These are phyloP conservation scores for Cryptococcus jaspeensis DNA, from an alignment of 1,284 basidiomycete genomes.

Conservation along the genomic window DNA sequence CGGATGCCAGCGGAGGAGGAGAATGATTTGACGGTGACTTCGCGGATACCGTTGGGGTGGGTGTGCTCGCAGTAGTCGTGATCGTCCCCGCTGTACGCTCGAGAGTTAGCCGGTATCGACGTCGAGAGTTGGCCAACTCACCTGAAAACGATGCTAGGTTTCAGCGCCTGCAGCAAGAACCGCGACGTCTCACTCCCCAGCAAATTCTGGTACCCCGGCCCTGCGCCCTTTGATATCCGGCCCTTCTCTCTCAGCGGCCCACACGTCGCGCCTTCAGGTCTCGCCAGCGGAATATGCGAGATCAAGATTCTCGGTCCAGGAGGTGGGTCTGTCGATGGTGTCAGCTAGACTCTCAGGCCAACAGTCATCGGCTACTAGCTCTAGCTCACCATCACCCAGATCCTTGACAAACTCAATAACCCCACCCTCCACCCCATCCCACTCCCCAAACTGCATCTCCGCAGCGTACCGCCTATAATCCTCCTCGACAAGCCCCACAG, in stretches of 20 bases:
- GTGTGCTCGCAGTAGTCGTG: slow-evolving; percentile 80
- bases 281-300: slow-evolving; percentile 76
- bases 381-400: slow-evolving; percentile 56
- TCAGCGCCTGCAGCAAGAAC: slow-evolving; percentile 66
- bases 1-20: slow-evolving; percentile 75
- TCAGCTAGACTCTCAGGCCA: not conserved
- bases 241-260: slow-evolving; percentile 72
- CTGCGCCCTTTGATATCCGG: slow-evolving; percentile 68
- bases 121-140: slow-evolving; percentile 41
- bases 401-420: slow-evolving; percentile 69
- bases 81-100: slow-evolving; percentile 68
- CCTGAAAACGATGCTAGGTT: slow-evolving; percentile 71
- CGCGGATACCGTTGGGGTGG: slow-evolving; percentile 59
- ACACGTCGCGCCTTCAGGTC: slow-evolving; percentile 67
- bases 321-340: slow-evolving; percentile 26
- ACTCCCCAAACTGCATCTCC: slow-evolving; percentile 57
- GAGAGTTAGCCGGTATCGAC: not conserved
- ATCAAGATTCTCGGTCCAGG: slow-evolving; percentile 65
- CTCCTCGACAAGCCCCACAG: slow-evolving; percentile 71
- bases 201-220: slow-evolving; percentile 77
- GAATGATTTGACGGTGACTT: slow-evolving; percentile 80
- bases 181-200: slow-evolving; percentile 68
- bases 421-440: slow-evolving; percentile 61
- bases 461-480: slow-evolving; percentile 66
- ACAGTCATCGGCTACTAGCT: not conserved